Evolutionary conservation across 2,329 filamentous ascomycete species (phyloP).

Genomic region (Colletotrichum nymphaeae): DNA sequence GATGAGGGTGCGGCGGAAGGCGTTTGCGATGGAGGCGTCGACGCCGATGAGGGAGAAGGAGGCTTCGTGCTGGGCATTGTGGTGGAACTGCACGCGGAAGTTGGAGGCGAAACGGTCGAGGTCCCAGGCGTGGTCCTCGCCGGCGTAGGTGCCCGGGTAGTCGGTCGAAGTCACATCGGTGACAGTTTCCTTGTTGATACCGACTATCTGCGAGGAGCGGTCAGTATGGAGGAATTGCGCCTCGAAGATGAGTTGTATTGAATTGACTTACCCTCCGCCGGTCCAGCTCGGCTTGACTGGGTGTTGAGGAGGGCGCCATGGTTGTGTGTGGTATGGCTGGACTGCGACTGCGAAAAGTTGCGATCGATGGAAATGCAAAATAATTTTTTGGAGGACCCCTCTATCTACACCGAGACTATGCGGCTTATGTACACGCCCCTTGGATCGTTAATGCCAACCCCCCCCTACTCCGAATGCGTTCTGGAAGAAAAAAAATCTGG

Average conservation of each 20-base stretch:
- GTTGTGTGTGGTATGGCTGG: constrained; percentile 33
- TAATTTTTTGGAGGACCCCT: constrained; percentile 38
- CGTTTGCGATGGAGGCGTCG: constrained; percentile 94
- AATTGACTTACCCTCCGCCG: constrained; percentile 65
- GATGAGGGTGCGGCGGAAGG: constrained; percentile 95
- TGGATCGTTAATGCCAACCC: constrained; percentile 1
- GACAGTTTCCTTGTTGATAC: constrained; percentile 90
- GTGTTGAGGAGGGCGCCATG: constrained; percentile 59
- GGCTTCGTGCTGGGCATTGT: constrained; percentile 80
- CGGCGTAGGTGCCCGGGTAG: constrained; percentile 90
- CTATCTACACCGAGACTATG: constrained; percentile 31
- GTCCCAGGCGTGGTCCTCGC: constrained; percentile 87
- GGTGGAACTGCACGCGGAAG: constrained; percentile 84
- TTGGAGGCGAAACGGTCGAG: constrained; percentile 77
- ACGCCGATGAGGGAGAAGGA: constrained; percentile 93
- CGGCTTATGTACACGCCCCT: constrained; percentile 29
- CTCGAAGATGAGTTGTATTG: constrained; percentile 30
- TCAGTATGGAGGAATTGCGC: constrained; percentile 4
- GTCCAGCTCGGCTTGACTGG: constrained; percentile 68
- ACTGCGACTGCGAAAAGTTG: constrained; percentile 28
- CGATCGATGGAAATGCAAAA: constrained; percentile 31
- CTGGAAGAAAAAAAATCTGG: constrained; percentile 14
- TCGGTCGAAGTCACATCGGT: constrained; percentile 90
- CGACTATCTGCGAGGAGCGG: constrained; percentile 74
- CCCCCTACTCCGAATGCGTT: neutral